These are phyloP conservation scores for Suhomyces faveliae DNA, from an alignment of 805 yeast genomes.

Conservation along the genomic window DNA sequence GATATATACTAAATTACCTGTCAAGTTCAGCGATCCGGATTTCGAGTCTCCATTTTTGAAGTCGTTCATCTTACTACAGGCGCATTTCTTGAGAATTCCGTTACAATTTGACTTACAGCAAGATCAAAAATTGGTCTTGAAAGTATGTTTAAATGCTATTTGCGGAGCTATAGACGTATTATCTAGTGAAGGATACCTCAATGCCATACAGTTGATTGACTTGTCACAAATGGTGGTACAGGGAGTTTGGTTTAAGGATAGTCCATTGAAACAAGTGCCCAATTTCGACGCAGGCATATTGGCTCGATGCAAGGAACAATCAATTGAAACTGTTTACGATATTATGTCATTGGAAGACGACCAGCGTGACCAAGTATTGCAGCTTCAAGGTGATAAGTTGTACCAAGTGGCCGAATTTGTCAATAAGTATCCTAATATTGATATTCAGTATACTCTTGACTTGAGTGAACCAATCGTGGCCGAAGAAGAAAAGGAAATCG, in stretches of 20 bases:
- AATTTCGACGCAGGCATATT: conserved; percentile 52
- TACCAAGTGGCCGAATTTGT: conserved; percentile 80
- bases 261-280: conserved; percentile 81
- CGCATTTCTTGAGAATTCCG: conserved; percentile 67
- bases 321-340: conserved; percentile 75
- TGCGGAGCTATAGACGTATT: conserved; percentile 72
- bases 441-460: conserved; percentile 55
- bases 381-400: conserved; percentile 46
- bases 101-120: conserved; percentile 57
- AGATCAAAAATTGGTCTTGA: conserved; percentile 57
- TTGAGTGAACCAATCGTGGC: conserved; percentile 40
- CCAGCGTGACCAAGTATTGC: conserved; percentile 60
- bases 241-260: conserved; percentile 79
- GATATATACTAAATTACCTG: conserved; percentile 61
- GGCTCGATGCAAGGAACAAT: conserved; percentile 49
- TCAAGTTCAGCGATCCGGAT: conserved; percentile 45
- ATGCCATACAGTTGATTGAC: conserved; percentile 82
- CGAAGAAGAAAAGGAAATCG: conserved; percentile 48
- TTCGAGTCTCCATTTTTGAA: conserved; percentile 61
- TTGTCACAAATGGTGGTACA: conserved; percentile 85
- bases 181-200: conserved; percentile 76
- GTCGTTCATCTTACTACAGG: conserved; percentile 73
- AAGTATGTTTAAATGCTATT: conserved; percentile 49
- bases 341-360: conserved; percentile 79
- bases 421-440: conserved; percentile 86